These are phyloP conservation scores for Diaporthe eres DNA, from an alignment of 2,329 filamentous ascomycete species.

Conservation along the genomic window DNA sequence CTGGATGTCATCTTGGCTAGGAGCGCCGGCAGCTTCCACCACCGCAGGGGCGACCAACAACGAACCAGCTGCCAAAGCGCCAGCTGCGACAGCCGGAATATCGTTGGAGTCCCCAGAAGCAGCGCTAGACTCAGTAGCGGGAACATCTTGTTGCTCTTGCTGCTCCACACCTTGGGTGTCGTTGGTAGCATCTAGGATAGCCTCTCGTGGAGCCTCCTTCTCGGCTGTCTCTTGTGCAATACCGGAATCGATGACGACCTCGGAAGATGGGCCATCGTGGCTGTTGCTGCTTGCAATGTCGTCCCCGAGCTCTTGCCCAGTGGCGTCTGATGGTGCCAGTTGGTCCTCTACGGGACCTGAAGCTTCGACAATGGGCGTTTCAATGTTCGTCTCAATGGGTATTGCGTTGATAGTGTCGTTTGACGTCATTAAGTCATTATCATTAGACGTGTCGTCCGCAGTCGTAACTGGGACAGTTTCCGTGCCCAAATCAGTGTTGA, in stretches of 20 bases:
- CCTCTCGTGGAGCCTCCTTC: background rate
- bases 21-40: conserved; percentile 8
- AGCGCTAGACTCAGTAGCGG: background rate
- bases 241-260: background rate
- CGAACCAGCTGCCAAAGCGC: conserved; percentile 25
- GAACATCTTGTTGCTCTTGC: background rate
- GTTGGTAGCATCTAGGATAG: background rate
- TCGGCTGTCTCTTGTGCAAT: background rate
- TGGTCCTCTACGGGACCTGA: background rate
- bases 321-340: background rate
- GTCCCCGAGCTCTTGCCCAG: background rate
- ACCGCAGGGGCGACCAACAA: conserved; percentile 24
- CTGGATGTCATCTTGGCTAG: conserved; percentile 10
- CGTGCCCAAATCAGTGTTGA: background rate
- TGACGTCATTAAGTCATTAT: conserved; percentile 22
- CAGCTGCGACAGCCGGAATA: conserved; percentile 4
- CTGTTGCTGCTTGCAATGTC: background rate
- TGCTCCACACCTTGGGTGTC: background rate
- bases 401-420: conserved; percentile 19
- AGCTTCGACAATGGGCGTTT: conserved; percentile 6
- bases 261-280: background rate
- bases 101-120: background rate
- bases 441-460: conserved; percentile 16
- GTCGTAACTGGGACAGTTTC: conserved; percentile 8
- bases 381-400: conserved; percentile 20